Conservation (phyloP, 306 rosid genomes). For the Quercus suber region DNA sequence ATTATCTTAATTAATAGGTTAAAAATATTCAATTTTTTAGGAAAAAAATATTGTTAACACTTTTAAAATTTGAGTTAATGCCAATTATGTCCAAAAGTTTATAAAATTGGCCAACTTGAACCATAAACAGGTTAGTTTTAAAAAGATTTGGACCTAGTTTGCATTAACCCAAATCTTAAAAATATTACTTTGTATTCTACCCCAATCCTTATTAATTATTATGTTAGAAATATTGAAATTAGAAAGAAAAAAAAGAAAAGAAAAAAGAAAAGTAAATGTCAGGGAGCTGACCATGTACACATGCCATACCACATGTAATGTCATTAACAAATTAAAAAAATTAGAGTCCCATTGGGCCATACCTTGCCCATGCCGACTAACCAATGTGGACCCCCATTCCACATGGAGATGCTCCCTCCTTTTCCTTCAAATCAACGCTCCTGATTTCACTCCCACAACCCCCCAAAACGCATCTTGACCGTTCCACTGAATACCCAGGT, state of each 20-base stretch:
- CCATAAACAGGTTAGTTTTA: too few relatives aligned
- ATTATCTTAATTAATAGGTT: neutral
- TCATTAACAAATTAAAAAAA: constrained; percentile 6
- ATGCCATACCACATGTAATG: constrained; percentile 13
- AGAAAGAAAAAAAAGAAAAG: neutral
- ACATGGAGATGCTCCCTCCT: constrained; percentile 55
- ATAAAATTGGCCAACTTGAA: too few relatives aligned
- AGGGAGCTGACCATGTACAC: neutral
- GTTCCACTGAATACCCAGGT: constrained; percentile 24
- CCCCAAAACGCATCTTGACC: constrained; percentile 51
- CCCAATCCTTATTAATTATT: neutral
- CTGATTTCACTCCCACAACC: constrained; percentile 37
- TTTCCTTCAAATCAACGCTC: constrained; percentile 41
- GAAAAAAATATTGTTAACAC: too few relatives aligned
- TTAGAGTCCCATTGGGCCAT: constrained; percentile 43
- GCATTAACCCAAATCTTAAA: too few relatives aligned
- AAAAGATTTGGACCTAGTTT: too few relatives aligned
- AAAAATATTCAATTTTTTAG: neutral
- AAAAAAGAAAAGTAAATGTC: neutral
- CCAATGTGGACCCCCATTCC: constrained; percentile 40
- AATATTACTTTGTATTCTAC: too few relatives aligned
- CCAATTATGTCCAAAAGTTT: too few relatives aligned
- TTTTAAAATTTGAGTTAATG: too few relatives aligned
- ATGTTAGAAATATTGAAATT: neutral
- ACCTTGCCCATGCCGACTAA: constrained; percentile 34